These are phyloP conservation scores for Eleusine indica DNA, from an alignment of 176 grass and related monocot genomes.

Conservation along the genomic window DNA sequence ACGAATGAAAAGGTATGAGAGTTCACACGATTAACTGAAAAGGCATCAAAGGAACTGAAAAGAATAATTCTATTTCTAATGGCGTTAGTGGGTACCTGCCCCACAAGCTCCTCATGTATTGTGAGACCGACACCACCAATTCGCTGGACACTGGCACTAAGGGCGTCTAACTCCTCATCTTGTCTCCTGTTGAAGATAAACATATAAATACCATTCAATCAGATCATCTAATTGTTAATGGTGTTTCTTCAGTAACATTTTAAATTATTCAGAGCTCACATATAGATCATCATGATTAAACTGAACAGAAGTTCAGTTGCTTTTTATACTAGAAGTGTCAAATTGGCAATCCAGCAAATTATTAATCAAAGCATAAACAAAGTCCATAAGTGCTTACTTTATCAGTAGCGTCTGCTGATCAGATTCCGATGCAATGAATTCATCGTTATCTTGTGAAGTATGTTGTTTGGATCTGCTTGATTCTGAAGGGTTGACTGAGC, in stretches of 20 bases:
- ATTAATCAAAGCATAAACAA: neutral
- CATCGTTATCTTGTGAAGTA: slow-evolving; percentile 55
- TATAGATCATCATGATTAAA: slow-evolving; percentile 5
- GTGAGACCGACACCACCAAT: slow-evolving; percentile 96
- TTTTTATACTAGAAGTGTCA: neutral
- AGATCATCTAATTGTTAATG: neutral
- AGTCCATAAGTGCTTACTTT: slow-evolving; percentile 51
- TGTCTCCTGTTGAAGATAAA: slow-evolving; percentile 56
- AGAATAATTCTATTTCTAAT: neutral
- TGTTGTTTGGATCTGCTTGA: slow-evolving; percentile 65
- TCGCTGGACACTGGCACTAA: slow-evolving; percentile 83
- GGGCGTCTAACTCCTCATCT: slow-evolving; percentile 89
- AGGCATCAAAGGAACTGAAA: neutral
- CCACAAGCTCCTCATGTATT: slow-evolving; percentile 82
- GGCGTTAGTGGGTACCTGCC: slow-evolving; percentile 55
- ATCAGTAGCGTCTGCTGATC: slow-evolving; percentile 94
- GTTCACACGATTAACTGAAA: neutral
- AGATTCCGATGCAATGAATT: slow-evolving; percentile 97
- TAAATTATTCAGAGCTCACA: neutral
- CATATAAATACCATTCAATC: neutral
- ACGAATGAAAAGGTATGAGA: neutral
- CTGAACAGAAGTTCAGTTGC: neutral
- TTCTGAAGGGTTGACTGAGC: slow-evolving; percentile 55
- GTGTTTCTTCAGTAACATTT: neutral
- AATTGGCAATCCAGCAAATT: slow-evolving; percentile 7